Percentiles rank a stretch among this genome's conserved stretches.
phyloP scores from a whole-genome alignment of 169 alveolate genomes.

The Theileria annulata region DNA sequence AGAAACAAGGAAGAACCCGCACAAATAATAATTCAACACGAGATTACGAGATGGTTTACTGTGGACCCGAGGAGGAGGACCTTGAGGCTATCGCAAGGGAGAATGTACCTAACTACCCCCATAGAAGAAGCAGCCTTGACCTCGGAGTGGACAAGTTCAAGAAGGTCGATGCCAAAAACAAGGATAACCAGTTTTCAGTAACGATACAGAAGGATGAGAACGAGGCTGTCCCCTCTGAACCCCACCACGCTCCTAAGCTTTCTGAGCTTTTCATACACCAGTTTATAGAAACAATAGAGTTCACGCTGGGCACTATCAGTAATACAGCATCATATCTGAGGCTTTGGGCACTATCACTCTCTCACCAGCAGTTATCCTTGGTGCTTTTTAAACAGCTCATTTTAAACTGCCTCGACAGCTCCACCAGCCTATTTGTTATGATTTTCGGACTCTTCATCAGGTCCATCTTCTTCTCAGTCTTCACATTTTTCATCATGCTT shows the following conservation, averaged over 20 bases:
- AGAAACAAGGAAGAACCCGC: constrained; percentile 13
- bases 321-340: constrained; percentile 99
- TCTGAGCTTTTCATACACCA: constrained; percentile 93
- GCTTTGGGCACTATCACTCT: constrained; percentile 98
- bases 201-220: constrained; percentile 59
- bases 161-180: constrained; percentile 8
- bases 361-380: constrained; percentile 96
- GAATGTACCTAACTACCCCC: constrained; percentile 30
- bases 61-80: constrained; percentile 56
- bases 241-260: constrained; percentile 65
- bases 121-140: constrained; percentile 10
- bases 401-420: constrained; percentile 40
- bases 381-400: constrained; percentile 90
- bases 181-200: constrained; percentile 29
- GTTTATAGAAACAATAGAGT: constrained; percentile 98
- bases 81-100: constrained; percentile 30
- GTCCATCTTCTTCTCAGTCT: constrained; percentile 86
- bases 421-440: constrained; percentile 36
- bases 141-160: constrained; percentile 12
- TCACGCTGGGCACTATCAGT: constrained; percentile 95
- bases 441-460: constrained; percentile 70
- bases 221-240: constrained; percentile 64
- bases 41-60: constrained; percentile 67
- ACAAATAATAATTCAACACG: constrained; percentile 8
- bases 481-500: constrained; percentile 95